Evolutionary conservation across 2,329 filamentous ascomycete species (phyloP), one percentile per base, ranked within the genome.

Genomic region (Xylariaceae sp.): DNA sequence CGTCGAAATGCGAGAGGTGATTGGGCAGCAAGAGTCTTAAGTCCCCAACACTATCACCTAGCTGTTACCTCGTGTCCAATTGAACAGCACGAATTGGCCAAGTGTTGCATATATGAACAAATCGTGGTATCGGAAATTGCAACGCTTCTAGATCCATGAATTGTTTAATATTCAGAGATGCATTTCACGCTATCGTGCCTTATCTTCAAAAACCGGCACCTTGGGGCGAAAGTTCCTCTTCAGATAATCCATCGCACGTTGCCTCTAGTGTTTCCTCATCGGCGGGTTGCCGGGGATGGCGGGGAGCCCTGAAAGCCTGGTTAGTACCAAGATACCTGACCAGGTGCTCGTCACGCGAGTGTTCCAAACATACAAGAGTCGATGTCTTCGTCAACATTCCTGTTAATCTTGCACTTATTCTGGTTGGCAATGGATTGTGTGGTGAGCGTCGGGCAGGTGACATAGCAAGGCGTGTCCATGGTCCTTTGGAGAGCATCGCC

Each of bases 401-500:
- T 60, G 14, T 66, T 57, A 19, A 73, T 57, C 44, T 63, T 68
- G 60, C 73, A 74, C 62, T 67, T 64, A 51, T 73, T 74, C 53
- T 70, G 68, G 23, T 68, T 65, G 9, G 63, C 64, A 20, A 69
- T 67, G 23, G 65, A 56, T 60, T 74, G 71, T 6, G 66, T 67
- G 48, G 66, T 68, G 37, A 74, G 64, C 26, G 62, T 64, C 19
- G 65, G 62, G 49, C 72, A 74, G 49, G 65, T 69, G 37, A 71
- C 67, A 18, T 72, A 71, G 56, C 70, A 72, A 14, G 65, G 62
- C 19, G 66, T 67, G 47, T 72, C 68, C 70, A 73, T 71, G 16
- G 69, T 68, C 32, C 52, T 58, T 50, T 73, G 71, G 12, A 73
- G 61, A 10, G 69, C 58, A 46, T 73, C 72, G 32, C 66, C 75